Evolutionary conservation across 257 asterid genomes (phyloP).

Genomic region (Solanum tacnaense): DNA sequence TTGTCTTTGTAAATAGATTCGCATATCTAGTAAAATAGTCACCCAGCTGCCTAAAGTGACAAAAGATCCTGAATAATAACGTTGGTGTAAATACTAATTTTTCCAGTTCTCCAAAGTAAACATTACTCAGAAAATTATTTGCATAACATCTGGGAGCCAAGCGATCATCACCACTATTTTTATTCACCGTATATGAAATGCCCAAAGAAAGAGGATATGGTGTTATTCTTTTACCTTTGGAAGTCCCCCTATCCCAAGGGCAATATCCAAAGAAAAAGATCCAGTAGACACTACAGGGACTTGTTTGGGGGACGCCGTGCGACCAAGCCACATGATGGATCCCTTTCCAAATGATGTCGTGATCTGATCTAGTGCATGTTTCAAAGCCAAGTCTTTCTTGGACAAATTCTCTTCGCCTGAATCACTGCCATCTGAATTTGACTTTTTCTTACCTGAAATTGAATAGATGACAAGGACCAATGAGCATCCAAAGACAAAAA

Average conservation of each 20-base stretch:
- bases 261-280: slow-evolving; percentile 73
- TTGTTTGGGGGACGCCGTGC: slow-evolving; percentile 37
- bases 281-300: slow-evolving; percentile 91
- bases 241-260: slow-evolving; percentile 86
- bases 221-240: slow-evolving; percentile 51
- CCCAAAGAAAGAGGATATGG: neutral
- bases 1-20: neutral
- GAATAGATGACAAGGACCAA: neutral
- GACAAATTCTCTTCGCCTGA: slow-evolving; percentile 85
- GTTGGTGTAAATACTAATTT: neutral
- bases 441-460: slow-evolving; percentile 51
- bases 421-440: slow-evolving; percentile 63
- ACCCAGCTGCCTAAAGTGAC: neutral
- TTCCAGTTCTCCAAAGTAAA: neutral
- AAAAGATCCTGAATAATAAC: neutral
- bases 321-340: slow-evolving; percentile 97
- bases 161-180: neutral
- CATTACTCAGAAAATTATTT: neutral
- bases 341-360: slow-evolving; percentile 80
- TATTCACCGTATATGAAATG: neutral
- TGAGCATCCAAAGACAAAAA: neutral
- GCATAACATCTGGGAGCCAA: neutral
- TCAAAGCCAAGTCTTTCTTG: slow-evolving; percentile 84
- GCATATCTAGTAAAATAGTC: neutral
- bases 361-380: slow-evolving; percentile 83